Base-by-base conservation (phyloP, 2,329 filamentous ascomycete genomes). In the Verruconis gallopava region DNA sequence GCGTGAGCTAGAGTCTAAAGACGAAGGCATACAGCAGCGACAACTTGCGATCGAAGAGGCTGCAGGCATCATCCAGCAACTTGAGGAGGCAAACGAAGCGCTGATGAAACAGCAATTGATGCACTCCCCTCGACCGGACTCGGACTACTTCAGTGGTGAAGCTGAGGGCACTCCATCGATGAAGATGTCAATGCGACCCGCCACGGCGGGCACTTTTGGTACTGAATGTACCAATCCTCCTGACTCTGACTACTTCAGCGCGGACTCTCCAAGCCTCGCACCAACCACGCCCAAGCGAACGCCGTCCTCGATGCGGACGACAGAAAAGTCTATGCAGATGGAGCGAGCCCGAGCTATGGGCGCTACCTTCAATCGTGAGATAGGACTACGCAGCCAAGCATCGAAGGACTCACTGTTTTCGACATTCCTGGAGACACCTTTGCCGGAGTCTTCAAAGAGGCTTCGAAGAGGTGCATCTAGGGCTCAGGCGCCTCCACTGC, bases 91-190 rank as follows among this genome's bases (percentile, higher is more conserved):
- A 38, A 20, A 22, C 15, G 43, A 43, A 22, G 25, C 12, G 11
- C 11, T 45, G 15, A 19, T 30, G 32, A 33, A 35, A 18, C 13
- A 5, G 18, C 12, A 21, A 12, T 9, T 5, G 9, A 5, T 6
- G 6, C 18, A 40, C 12, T 33, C 41, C 30, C 22, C 22, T 5
- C 15, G 30, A 40, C 14, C 19, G 13, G 43, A 44, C n/a, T 45
- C 43, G n/a, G 43, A 45, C 20, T 45, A 45, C 25, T 45, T 45
- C 33, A 43, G 38, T 34, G 43, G 30, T 3, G 43, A 44, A 18
- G 17, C 38, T 9, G 42, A 44, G 20, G 13, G 19, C n/a, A 21
- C 32, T 3, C 41, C 34, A 13, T 21, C 14, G 11, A 38, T 13
- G 20, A 38, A 32, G 22, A 30, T 30, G 25, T 30, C 25, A n/a